Evolutionary conservation across 495 filamentous ascomycete species (phyloP).

Genomic region (Penicillium ucsense): DNA sequence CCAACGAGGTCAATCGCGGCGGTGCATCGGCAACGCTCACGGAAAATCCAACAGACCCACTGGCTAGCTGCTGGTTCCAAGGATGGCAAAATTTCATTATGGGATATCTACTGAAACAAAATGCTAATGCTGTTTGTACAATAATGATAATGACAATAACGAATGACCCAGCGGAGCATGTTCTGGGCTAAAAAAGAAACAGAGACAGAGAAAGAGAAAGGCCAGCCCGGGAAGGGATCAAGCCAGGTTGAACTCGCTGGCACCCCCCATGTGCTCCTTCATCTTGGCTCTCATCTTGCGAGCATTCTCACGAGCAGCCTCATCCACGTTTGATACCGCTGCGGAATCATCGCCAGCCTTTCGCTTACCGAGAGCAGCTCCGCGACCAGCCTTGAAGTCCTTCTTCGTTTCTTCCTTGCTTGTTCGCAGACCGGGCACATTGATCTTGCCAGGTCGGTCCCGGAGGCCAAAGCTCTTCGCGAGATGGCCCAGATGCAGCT

Average conservation of each 20-base stretch:
- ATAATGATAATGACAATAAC: constrained; percentile 7
- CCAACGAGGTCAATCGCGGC: constrained; percentile 20
- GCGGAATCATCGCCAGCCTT: constrained; percentile 27
- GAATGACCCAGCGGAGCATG: constrained; percentile 6
- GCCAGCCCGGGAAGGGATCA: constrained; percentile 23
- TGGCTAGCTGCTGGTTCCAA: constrained; percentile 90
- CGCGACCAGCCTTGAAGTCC: constrained; percentile 36
- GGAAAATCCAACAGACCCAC: constrained; percentile 60
- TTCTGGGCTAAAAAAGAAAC: background rate
- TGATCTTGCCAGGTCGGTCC: constrained; percentile 80
- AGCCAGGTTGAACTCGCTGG: constrained; percentile 84
- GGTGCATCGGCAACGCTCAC: constrained; percentile 54
- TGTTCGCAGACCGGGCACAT: constrained; percentile 51
- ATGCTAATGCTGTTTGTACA: constrained; percentile 24
- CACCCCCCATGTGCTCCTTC: constrained; percentile 60
- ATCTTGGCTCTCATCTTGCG: constrained; percentile 75
- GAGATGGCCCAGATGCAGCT: constrained; percentile 82
- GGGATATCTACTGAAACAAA: constrained; percentile 74
- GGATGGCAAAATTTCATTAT: constrained; percentile 91
- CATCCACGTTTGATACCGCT: constrained; percentile 41
- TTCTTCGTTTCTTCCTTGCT: constrained; percentile 36
- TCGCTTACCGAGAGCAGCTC: constrained; percentile 26
- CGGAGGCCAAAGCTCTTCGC: constrained; percentile 87
- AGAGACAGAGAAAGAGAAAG: constrained; percentile 7
- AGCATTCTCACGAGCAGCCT: constrained; percentile 53